Evolutionary conservation across 2,329 filamentous ascomycete genomes (phyloP).

Genomic region (Aspergillus floridensis): DNA sequence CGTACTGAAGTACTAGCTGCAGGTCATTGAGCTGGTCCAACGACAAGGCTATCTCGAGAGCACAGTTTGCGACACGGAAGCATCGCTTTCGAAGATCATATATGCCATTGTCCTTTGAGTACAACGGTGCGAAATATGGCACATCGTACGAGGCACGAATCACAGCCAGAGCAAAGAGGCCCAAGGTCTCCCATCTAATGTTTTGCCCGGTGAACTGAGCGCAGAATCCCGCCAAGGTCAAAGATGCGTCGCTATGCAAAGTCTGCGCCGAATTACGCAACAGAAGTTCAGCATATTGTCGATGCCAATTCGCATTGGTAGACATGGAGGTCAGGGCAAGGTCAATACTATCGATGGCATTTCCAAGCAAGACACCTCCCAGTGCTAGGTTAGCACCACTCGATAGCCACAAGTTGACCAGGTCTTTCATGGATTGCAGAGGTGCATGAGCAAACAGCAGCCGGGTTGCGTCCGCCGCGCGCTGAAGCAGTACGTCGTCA

Average conservation of each 20-base stretch:
- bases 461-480: conserved; percentile 26
- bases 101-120: conserved; percentile 25
- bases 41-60: conserved; percentile 37
- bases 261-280: neutral
- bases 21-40: conserved; percentile 44
- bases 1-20: conserved; percentile 47
- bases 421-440: conserved; percentile 11
- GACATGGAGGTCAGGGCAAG: neutral
- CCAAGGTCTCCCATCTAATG: conserved; percentile 41
- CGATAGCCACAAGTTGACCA: conserved; percentile 25
- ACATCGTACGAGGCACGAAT: conserved; percentile 37
- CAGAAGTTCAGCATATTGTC: neutral
- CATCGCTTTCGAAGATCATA: conserved; percentile 26
- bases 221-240: conserved; percentile 19
- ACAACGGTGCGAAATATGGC: conserved; percentile 28
- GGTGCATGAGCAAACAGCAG: conserved; percentile 21
- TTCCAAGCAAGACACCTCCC: conserved; percentile 17
- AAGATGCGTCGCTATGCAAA: conserved; percentile 4
- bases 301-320: neutral
- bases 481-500: conserved; percentile 24
- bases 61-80: conserved; percentile 33
- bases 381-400: conserved; percentile 27
- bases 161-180: conserved; percentile 38
- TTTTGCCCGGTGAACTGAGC: conserved; percentile 28
- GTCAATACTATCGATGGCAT: neutral